Evolutionary conservation across 2,329 filamentous ascomycete species (phyloP), one percentile per base, ranked within the genome.

Genomic region (Neonectria sp.): DNA sequence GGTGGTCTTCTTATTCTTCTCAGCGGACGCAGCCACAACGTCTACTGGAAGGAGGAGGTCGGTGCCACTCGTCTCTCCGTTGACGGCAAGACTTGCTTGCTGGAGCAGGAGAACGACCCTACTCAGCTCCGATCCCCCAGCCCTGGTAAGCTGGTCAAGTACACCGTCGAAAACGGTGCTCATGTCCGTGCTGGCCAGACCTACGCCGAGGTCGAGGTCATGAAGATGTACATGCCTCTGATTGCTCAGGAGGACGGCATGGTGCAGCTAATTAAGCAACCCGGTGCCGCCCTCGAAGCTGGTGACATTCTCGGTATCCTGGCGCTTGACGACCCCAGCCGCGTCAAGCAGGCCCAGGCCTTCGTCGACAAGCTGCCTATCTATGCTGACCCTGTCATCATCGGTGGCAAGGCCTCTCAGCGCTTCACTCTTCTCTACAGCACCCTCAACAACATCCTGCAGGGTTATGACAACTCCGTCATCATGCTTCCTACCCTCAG

Each of bases 151-250:
- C 92, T 99, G 40, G 95, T 99, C 85, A 98, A 97, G 85, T 99
- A 96, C 83, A 93, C 94, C 1, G 93, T 99, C 2, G 96, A 98
- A 82, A 98, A 97, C 77, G 96, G 96, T 68, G 89, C 95, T 74
- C 96, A 99, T 80, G 91, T 99, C 82, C 92, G 90, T 82, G 94
- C 97, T 75, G 95, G 95, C 64, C 93, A 98, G 82, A 87, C 95
- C 37, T 99, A 95, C 78, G 96, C 96, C 63, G 96, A 99, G 82
- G 95, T 99, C 46, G 96, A 99, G 84, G 96, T 99, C 83, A 99
- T 99, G 96, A 99, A 99, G 89, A 99, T 99, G 96, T 98, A 98
- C 89, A 99, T 99, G 96, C 96, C 96, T 77, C 88, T 99, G 62
- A 89, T 99, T 68, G 93, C 96, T 3, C 92, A 95, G 79, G 96